phyloP scores from a whole-genome alignment of 2,329 filamentous ascomycete genomes.

The Pseudogymnoascus sp. region DNA sequence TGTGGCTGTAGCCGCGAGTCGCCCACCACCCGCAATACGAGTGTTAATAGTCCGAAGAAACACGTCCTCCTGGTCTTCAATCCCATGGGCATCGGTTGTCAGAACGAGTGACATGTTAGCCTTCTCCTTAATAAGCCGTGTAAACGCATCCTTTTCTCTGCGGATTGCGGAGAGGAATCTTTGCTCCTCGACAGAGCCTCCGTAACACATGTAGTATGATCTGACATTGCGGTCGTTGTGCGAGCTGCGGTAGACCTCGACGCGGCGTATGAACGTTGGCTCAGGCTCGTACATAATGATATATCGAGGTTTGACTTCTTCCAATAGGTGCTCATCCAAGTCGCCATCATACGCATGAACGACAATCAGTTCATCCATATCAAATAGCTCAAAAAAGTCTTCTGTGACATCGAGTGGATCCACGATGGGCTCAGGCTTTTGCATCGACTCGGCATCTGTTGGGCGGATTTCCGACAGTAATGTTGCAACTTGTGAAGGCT shows the following conservation, averaged over 20 bases:
- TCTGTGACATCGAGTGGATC: conserved; percentile 89
- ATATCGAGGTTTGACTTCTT: conserved; percentile 87
- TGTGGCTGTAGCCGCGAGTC: conserved; percentile 71
- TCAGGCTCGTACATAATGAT: conserved; percentile 99
- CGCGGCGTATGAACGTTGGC: conserved; percentile 82
- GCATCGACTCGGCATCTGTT: conserved; percentile 65
- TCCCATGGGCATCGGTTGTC: conserved; percentile 58
- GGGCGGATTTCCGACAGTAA: conserved; percentile 76
- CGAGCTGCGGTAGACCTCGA: conserved; percentile 93
- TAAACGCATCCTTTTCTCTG: conserved; percentile 95
- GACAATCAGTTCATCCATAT: conserved; percentile 81
- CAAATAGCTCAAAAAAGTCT: conserved; percentile 82
- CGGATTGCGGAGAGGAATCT: conserved; percentile 81
- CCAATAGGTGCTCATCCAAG: conserved; percentile 90
- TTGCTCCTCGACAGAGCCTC: conserved; percentile 90
- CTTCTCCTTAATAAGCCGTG: conserved; percentile 87
- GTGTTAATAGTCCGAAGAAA: conserved; percentile 96
- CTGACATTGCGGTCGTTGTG: conserved; percentile 82
- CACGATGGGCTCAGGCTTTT: conserved; percentile 66
- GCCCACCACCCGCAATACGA: conserved; percentile 86
- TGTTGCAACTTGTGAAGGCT: conserved; percentile 70
- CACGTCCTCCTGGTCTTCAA: conserved; percentile 77
- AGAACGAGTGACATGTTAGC: conserved; percentile 87
- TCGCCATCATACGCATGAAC: conserved; percentile 93
- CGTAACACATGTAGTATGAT: conserved; percentile 96